Conservation (phyloP, 306 rosid species). For the Ceratonia siliqua region DNA sequence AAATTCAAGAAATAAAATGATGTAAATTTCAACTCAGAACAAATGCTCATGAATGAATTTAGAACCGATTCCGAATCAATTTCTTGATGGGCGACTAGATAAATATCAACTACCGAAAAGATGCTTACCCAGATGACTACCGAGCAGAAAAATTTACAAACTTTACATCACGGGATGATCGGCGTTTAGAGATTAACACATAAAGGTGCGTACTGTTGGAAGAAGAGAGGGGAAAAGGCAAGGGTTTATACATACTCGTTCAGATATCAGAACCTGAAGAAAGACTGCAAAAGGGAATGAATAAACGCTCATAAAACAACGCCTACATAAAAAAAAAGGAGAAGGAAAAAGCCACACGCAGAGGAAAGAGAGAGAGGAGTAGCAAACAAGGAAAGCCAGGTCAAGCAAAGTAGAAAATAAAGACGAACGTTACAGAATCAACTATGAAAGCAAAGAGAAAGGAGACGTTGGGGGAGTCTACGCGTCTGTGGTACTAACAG, state of each 20-base stretch:
- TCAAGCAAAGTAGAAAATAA: slow-evolving; percentile 30
- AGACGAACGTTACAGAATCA: slow-evolving; percentile 13
- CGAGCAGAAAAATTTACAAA: slow-evolving; percentile 1
- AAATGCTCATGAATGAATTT: neutral
- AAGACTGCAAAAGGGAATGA: neutral
- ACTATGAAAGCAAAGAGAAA: neutral
- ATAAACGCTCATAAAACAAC: neutral
- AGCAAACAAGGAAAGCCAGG: slow-evolving; percentile 39
- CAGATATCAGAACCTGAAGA: neutral
- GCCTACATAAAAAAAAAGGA: neutral
- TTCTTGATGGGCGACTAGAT: neutral
- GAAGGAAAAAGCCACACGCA: neutral
- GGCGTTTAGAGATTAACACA: neutral
- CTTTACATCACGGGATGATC: slow-evolving; percentile 28
- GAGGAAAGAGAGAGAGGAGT: slow-evolving; percentile 14
- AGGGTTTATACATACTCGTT: slow-evolving; percentile 17
- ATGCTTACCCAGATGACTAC: slow-evolving; percentile 33
- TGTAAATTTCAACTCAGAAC: neutral
- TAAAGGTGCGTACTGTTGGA: neutral
- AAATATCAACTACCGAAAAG: neutral
- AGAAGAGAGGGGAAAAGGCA: neutral
- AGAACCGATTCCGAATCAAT: slow-evolving; percentile 8
- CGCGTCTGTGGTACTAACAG: neutral
- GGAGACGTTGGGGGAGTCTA: neutral
- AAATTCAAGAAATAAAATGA: neutral